Conservation (phyloP, 306 rosid genomes). For the Cicer cuneatum region DNA sequence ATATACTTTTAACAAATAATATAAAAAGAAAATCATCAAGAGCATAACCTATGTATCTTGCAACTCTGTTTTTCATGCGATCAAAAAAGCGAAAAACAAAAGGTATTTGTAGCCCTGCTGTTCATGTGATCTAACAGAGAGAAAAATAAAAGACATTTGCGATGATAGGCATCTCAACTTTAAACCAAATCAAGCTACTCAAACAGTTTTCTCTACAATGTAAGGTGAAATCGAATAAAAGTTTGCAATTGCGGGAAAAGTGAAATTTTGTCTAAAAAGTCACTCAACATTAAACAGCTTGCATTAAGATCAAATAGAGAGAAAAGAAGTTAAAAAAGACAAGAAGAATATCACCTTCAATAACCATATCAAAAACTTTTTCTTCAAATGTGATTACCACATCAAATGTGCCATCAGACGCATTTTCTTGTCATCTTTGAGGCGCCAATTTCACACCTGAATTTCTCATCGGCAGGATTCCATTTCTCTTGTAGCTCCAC, state of each 20-base stretch:
- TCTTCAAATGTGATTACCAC: slow-evolving; percentile 88
- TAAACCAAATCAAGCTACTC: slow-evolving; percentile 27
- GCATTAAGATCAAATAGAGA: slow-evolving; percentile 1
- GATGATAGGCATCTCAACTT: slow-evolving; percentile 11
- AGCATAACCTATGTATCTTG: background rate
- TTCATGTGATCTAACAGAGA: slow-evolving; percentile 12
- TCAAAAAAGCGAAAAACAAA: background rate
- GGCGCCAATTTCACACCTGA: slow-evolving; percentile 77
- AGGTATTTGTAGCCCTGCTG: slow-evolving; percentile 16
- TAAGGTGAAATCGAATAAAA: background rate
- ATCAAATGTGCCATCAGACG: slow-evolving; percentile 81
- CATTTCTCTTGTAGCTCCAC: slow-evolving; percentile 81
- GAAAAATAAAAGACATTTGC: slow-evolving; percentile 11
- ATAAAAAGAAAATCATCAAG: no score
- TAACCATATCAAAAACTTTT: slow-evolving; percentile 90
- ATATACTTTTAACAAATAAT: background rate
- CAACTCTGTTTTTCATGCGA: slow-evolving; percentile 19
- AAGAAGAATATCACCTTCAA: slow-evolving; percentile 70
- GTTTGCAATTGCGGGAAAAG: no score
- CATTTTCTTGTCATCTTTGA: slow-evolving; percentile 96
- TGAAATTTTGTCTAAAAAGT: no score
- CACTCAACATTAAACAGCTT: no score
- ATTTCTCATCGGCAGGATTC: slow-evolving; percentile 92
- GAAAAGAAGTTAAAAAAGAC: slow-evolving; percentile 27
- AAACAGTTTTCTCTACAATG: background rate